Conservation (phyloP, 495 filamentous ascomycete species). For the Annulohypoxylon nitens region DNA sequence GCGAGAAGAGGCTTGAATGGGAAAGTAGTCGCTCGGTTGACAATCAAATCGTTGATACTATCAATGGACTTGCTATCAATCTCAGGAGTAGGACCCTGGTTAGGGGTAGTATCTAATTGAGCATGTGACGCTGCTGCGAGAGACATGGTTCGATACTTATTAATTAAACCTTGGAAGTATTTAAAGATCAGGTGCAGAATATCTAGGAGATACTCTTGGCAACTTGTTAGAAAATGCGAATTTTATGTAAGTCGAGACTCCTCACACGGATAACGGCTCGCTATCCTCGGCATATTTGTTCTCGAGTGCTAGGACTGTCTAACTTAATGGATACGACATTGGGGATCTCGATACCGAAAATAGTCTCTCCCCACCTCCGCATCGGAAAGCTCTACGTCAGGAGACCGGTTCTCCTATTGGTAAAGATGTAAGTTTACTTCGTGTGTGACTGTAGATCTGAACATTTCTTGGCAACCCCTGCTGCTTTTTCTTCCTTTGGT, state of each 20-base stretch:
- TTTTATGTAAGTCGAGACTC: slow-evolving; percentile 7
- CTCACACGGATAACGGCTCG: background rate
- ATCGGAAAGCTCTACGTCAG: background rate
- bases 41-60: slow-evolving; percentile 51
- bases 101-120: slow-evolving; percentile 4
- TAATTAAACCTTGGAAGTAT: background rate
- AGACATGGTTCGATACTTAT: slow-evolving; percentile 10
- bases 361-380: slow-evolving; percentile 15
- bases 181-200: background rate
- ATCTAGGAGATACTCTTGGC: background rate
- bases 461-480: slow-evolving; percentile 1
- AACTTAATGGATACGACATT: slow-evolving; percentile 14
- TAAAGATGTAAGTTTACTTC: background rate
- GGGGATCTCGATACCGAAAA: slow-evolving; percentile 17
- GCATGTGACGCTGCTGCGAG: slow-evolving; percentile 25
- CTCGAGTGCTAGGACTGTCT: background rate
- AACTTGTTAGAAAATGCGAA: background rate
- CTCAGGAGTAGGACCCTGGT: slow-evolving; percentile 4
- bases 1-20: slow-evolving; percentile 51
- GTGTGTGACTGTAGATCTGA: background rate
- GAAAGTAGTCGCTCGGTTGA: slow-evolving; percentile 43
- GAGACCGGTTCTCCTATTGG: slow-evolving; percentile 2
- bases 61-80: slow-evolving; percentile 24
- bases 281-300: background rate
- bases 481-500: background rate